Evolutionary conservation across 352 stramenopile species (phyloP).

Genomic region (Thraustotheca clavata): DNA sequence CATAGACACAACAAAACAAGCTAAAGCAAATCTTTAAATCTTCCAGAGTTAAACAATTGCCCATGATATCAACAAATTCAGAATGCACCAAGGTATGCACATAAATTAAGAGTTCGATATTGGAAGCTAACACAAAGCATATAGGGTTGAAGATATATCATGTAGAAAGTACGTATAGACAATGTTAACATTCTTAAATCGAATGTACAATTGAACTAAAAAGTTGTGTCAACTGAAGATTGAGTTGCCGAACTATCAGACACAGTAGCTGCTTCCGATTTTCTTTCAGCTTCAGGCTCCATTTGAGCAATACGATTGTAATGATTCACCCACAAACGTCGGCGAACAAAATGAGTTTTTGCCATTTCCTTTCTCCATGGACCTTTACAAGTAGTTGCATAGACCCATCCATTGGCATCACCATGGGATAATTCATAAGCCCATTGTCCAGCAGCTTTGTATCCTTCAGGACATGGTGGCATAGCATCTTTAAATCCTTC

Average conservation of each 20-base stretch:
- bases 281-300: neutral
- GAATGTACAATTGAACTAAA: too few relatives aligned
- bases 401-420: constrained; percentile 51
- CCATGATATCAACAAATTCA: too few relatives aligned
- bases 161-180: too few relatives aligned
- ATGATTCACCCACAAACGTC: constrained; percentile 63
- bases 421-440: constrained; percentile 39
- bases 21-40: constrained; percentile 22
- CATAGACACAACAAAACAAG: constrained; percentile 23
- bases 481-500: constrained; percentile 6
- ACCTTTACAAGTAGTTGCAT: constrained; percentile 48
- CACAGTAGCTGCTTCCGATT: too few relatives aligned
- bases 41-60: constrained; percentile 19
- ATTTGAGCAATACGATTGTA: constrained; percentile 25
- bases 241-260: too few relatives aligned
- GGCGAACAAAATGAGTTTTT: constrained; percentile 47
- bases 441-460: constrained; percentile 26
- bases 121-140: too few relatives aligned
- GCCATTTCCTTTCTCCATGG: constrained; percentile 49
- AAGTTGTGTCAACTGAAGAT: too few relatives aligned
- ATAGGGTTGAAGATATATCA: too few relatives aligned
- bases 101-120: too few relatives aligned
- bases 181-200: too few relatives aligned
- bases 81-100: too few relatives aligned
- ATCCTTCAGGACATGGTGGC: constrained; percentile 3